phyloP scores from a whole-genome alignment of 1,139 yeast species.

The Taiozyma onychis region DNA sequence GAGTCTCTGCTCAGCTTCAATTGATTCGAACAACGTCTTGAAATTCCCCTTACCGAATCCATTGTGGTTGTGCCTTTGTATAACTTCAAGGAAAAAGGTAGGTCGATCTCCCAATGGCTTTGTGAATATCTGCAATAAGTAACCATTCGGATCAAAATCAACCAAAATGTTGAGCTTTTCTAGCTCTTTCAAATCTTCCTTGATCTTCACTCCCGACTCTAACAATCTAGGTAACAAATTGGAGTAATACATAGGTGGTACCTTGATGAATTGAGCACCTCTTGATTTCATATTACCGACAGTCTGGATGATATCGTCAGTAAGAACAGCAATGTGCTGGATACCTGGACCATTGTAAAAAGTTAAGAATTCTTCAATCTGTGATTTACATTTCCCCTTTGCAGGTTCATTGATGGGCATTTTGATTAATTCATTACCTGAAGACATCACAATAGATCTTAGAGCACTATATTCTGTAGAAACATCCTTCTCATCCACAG shows the following conservation, averaged over 20 bases:
- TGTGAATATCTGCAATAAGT: constrained; percentile 72
- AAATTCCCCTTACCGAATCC: constrained; percentile 91
- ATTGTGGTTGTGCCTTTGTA: constrained; percentile 71
- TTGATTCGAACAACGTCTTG: constrained; percentile 71
- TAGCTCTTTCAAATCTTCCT: constrained; percentile 44
- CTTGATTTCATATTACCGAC: constrained; percentile 48
- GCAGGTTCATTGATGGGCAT: constrained; percentile 89
- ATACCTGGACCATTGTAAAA: constrained; percentile 77
- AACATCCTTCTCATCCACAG: constrained; percentile 74
- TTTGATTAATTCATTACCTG: constrained; percentile 57
- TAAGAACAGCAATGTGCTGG: constrained; percentile 71
- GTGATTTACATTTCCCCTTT: constrained; percentile 56
- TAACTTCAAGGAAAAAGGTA: constrained; percentile 72
- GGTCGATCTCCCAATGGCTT: constrained; percentile 76
- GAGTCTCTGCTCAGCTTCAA: constrained; percentile 53
- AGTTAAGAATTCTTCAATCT: constrained; percentile 76
- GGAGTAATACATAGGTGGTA: constrained; percentile 51
- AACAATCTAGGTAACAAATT: constrained; percentile 40
- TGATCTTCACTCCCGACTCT: constrained; percentile 34
- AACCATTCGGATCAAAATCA: constrained; percentile 70
- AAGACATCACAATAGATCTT: constrained; percentile 72
- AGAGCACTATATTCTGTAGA: constrained; percentile 64
- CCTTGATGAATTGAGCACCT: constrained; percentile 66
- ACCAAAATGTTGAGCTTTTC: constrained; percentile 51
- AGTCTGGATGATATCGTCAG: constrained; percentile 52